Evolutionary conservation across 441 rosid genomes (phyloP), one percentile per base, ranked within the genome.

Genomic region (Isatis lusitanica): DNA sequence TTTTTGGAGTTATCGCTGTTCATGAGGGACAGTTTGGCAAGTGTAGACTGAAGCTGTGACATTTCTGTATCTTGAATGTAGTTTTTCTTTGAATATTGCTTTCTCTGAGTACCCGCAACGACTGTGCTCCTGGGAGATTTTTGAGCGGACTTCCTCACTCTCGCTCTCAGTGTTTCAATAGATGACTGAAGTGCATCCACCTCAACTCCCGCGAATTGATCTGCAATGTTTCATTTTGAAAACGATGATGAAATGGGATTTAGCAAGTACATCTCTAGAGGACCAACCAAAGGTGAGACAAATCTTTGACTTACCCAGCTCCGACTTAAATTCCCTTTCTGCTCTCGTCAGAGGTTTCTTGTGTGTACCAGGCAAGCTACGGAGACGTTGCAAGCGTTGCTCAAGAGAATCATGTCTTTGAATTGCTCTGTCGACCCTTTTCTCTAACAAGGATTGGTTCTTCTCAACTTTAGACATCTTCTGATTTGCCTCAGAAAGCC

Each of bases 281-380:
- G 48, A 56, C 2, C 2, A 10, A 10, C 24, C 24, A 21, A 35
- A 24, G 31, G 17, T 12, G 17, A 26, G 61, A 35, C 28, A 57
- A 16, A 24, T 18, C 17, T 56, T 74, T 71, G 51, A 77, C 82
- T 67, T 88, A 93, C 99, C 97, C 2, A 93, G 94, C 78, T 91
- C 93, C 33, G 93, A 83, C 84, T 91, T 90, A 63, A 93, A 93
- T 51, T 87, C 88, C 59, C 76, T 84, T 82, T 96, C 99, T 52
- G 99, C 99, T 79, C 82, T 86, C 5, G 96, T 88, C 80, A 93
- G 79, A 31, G 97, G 99, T 75, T 83, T 93, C 84, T 83, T 93
- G 71, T 88, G 90, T 44, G 81, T 88, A 59, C 88, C 93, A 69
- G 94, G 94, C 70, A 91, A 82, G 80, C 81, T 89, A 83, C 90